Base-by-base conservation (phyloP, 331 rosid species). In the Cucumis variabilis region DNA sequence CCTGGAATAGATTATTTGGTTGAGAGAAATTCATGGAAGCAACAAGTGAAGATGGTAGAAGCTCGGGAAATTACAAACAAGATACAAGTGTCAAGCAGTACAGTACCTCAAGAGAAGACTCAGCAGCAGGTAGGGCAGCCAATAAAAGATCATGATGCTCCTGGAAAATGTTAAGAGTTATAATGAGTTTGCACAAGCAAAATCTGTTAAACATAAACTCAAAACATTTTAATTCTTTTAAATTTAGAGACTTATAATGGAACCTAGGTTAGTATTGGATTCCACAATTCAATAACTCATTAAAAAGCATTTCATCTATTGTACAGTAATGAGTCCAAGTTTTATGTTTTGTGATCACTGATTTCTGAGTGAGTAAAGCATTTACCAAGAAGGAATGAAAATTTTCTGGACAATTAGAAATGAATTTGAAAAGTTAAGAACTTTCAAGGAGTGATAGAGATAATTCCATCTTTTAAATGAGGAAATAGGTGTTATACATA, bases 111-210 rank as follows among this genome's bases (percentile, higher is more conserved):
- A 96, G 99, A 67, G 96, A 92, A 88, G 97, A 93, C 94, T 96
- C 99, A 86, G 93, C 95, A 76, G 94, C 94, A 21, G 98, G 99
- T 93, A 95, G 92, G 85, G 93, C 91, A 81, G 95, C 89, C 96
- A 96, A 90, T 86, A 95, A 91, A 78, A 92, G 96, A 95, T 96
- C 99, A 70, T 96, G 99, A 92, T 96, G 99, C 89, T 96, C 99
- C 99, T 96, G 91, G 53, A 91, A 89, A 75, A 27, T 82, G 86
- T 88, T 75, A 11, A 78, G 77, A 16, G 48, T 86, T 3, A 85
- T 28, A 20, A 80, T 23, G 60, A 25, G 51, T 37, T 81, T 44
- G 48, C n/a, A 76, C 60, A 33, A 16, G 7, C 83, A 86, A 17
- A 53, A 55, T 37, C 50, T 55, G 20, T 19, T 27, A 80, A 63